Base-by-base conservation (phyloP, 169 alveolate genomes). In the Eimeria praecox region DNA sequence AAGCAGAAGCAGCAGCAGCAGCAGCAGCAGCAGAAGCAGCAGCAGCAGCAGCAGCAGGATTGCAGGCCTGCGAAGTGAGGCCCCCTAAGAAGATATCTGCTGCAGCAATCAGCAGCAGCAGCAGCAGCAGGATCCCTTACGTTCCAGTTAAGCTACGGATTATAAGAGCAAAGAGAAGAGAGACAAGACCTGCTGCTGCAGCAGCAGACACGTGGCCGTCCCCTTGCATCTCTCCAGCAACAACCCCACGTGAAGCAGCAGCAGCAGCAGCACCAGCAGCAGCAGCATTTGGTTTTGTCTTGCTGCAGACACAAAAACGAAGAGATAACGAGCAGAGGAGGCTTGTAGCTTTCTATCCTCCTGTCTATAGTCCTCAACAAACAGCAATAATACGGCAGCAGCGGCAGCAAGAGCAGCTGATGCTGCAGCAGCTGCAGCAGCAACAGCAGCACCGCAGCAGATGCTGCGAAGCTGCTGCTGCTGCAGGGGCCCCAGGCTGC, bases 1-100 rank as follows among this genome's bases (percentile, higher is more conserved):
- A 18, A 69, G 44, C 10, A 69, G 80, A 8, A 69, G 80, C 38
- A 69, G 80, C 80, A 69, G 80, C 38, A 69, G 80, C 38, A 69
- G 80, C 80, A 69, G 80, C 80, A 69, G 80, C 38, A 69, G 80
- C 38, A 69, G 80, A 8, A n/a, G n/a, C n/a, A n/a, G n/a, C n/a
- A n/a, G 80, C 38, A 69, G 80, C 38, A 69, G 80, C 80, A 69
- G 80, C 80, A 69, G 80, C 38, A 69, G 80, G 16, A 69, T 38
- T 2, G 20, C 46, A 10, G 2, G 80, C 42, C 18, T 69, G 80
- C 80, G 80, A 69, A 69, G 80, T 69, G 44, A 4, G 42, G 44
- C 38, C 44, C 46, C 80, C 80, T 3, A 38, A 69, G 38, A 69
- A 35, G 44, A 18, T 69, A 3, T n/a, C 27, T 4, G 44, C 38